phyloP scores from a whole-genome alignment of 1,284 basidiomycete species.

The Bondarzewia mesenterica region DNA sequence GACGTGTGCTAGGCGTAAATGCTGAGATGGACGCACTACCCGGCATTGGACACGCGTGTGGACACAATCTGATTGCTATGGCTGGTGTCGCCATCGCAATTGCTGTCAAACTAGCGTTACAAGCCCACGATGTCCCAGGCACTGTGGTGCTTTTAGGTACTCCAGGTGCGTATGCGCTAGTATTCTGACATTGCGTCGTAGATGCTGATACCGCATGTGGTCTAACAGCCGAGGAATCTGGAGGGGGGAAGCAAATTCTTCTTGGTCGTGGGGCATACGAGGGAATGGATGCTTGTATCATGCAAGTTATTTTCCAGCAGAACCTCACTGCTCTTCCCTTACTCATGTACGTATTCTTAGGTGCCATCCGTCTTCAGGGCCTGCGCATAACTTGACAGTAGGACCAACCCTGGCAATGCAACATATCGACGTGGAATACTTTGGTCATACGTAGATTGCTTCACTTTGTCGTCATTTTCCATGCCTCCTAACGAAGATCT shows the following conservation, averaged over 20 bases:
- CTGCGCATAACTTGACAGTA: conserved; percentile 36
- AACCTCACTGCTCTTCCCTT: conserved; percentile 3
- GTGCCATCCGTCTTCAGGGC: conserved; percentile 61
- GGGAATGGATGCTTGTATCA: conserved; percentile 71
- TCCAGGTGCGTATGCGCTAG: conserved; percentile 45
- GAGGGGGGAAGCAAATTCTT: conserved; percentile 73
- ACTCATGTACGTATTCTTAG: conserved; percentile 25
- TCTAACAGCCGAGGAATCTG: conserved; percentile 65
- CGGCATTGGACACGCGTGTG: conserved; percentile 70
- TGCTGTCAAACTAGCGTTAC: conserved; percentile 59
- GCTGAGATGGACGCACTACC: conserved; percentile 66
- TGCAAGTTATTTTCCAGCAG: conserved; percentile 33
- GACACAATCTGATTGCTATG: conserved; percentile 82
- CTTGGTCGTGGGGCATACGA: conserved; percentile 71
- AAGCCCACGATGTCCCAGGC: conserved; percentile 58
- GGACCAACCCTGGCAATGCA: conserved; percentile 53
- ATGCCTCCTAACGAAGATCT: not conserved
- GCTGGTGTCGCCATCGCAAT: conserved; percentile 73
- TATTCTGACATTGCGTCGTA: no score
- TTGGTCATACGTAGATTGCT: not conserved
- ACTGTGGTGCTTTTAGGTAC: conserved; percentile 78
- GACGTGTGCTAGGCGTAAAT: conserved; percentile 64
- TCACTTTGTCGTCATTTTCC: not conserved
- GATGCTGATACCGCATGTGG: not conserved
- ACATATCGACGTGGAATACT: conserved; percentile 32